Evolutionary conservation across 1,284 basidiomycete species (phyloP), one percentile per base, ranked within the genome.

Genomic region (Butyriboletus appendiculatus): DNA sequence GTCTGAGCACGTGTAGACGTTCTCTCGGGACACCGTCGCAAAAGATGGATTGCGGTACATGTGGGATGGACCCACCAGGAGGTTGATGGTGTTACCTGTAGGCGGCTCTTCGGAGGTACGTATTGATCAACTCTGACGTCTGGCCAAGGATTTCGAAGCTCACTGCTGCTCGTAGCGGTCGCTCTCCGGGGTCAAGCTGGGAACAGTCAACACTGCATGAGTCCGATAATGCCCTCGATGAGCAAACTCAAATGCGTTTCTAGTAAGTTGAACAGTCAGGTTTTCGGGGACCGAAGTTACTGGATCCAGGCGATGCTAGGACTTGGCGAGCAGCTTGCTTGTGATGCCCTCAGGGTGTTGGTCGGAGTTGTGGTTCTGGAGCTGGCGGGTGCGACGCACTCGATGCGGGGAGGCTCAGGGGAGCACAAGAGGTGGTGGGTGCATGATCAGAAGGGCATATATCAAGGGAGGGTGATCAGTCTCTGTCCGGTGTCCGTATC

Each of bases 21-120:
- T 59, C 11, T 33, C 34, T 24, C 61, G 59, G 58, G 48, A 59
- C 20, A 59, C 59, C 1, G 22, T 62, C 16, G 50, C 56, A 0
- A 59, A 8, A 33, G 47, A 59, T 28, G 59, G 58, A 0, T 5
- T 45, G 26, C 56, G 45, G 40, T 59, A 61, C 16, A 14, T 44
- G 37, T 59, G 58, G 58, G 50, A 59, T 26, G 49, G 24, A 15
- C 32, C 32, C 14, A 8, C 16, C 0, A 37, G 38, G 20, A 42
- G 11, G 10, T 38, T 59, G 46, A 47, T 24, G 35, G 5, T 15
- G 18, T 22, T 30, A 14, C 32, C 53, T 10, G 14, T 38, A 4
- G 38, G 32, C n/a, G 42, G 15, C 4, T 26, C 33, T 12, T 33
- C 6, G 12, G 32, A 50, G 45, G 55, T 57, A 8, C n/a, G 39